Percentiles rank a stretch among this genome's conserved stretches.
phyloP scores from a whole-genome alignment of 495 filamentous ascomycete genomes.

The Trichoderma gamsii region DNA sequence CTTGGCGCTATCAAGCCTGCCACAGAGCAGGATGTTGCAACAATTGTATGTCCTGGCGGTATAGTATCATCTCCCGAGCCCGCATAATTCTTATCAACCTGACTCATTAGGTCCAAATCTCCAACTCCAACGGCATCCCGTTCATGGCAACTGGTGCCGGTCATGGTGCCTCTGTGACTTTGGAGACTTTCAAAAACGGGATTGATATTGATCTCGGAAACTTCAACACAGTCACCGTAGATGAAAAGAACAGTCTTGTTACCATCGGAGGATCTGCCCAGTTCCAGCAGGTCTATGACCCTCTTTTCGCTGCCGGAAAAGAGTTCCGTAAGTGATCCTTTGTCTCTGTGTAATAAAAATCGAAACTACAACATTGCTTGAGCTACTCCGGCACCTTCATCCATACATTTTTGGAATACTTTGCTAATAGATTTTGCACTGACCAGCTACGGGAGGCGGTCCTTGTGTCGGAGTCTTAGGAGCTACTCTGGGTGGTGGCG shows the following conservation, averaged over 20 bases:
- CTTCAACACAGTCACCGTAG: conserved; percentile 38
- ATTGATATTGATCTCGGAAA: conserved; percentile 42
- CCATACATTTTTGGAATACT: no score
- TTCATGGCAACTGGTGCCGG: conserved; percentile 46
- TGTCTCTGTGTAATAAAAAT: no score
- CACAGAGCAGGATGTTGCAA: no score
- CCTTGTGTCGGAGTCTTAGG: conserved; percentile 48
- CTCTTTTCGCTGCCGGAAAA: conserved; percentile 26
- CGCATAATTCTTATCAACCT: no score
- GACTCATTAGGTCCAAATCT: no score
- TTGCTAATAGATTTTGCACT: no score
- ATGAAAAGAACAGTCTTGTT: conserved; percentile 39
- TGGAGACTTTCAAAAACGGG: conserved; percentile 41
- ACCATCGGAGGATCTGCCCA: conserved; percentile 46
- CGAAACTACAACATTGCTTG: no score
- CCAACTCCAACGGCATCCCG: conserved; percentile 30
- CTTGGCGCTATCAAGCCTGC: no score
- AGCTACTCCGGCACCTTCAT: no score
- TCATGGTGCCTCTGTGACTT: conserved; percentile 39
- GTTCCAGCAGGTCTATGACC: conserved; percentile 29
- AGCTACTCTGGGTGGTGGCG: conserved; percentile 55
- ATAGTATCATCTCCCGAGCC: no score
- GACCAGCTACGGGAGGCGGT: conserved; percentile 18
- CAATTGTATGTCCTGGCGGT: no score
- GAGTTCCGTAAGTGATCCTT: conserved; percentile 26